phyloP scores from a whole-genome alignment of 768 basidiomycete genomes.

The Russula abietina region DNA sequence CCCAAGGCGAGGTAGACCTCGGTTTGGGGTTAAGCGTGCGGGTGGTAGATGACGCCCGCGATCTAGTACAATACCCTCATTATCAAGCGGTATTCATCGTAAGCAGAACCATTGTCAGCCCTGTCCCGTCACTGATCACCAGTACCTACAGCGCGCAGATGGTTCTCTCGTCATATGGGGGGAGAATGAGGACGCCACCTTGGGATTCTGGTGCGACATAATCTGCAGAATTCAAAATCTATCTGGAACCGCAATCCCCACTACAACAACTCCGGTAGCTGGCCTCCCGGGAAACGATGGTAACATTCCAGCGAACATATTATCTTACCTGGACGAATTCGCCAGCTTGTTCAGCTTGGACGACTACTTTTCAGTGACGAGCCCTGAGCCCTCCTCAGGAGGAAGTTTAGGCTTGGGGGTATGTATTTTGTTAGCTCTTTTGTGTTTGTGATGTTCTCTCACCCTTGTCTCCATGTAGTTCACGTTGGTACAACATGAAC shows the following conservation, averaged over 20 bases:
- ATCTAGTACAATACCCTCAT: neutral
- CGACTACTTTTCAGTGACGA: neutral
- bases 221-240: neutral
- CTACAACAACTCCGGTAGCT: neutral
- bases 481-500: neutral
- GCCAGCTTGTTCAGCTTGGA: neutral
- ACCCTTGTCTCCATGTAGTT: neutral
- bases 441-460: neutral
- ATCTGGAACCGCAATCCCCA: neutral
- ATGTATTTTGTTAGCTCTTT: neutral
- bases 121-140: neutral
- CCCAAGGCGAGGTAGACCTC: neutral
- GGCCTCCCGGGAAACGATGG: neutral
- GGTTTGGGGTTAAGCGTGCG: neutral
- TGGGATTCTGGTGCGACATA: neutral
- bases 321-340: neutral
- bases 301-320: neutral
- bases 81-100: slow-evolving; percentile 5
- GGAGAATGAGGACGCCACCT: neutral
- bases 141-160: slow-evolving; percentile 9
- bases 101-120: neutral
- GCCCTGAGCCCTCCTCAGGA: neutral
- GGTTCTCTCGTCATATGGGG: slow-evolving; percentile 5
- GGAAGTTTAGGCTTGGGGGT: slow-evolving; percentile 2
- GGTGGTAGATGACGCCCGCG: neutral